phyloP scores from a whole-genome alignment of 2,329 filamentous ascomycete genomes.

The Fusarium verrucosum region DNA sequence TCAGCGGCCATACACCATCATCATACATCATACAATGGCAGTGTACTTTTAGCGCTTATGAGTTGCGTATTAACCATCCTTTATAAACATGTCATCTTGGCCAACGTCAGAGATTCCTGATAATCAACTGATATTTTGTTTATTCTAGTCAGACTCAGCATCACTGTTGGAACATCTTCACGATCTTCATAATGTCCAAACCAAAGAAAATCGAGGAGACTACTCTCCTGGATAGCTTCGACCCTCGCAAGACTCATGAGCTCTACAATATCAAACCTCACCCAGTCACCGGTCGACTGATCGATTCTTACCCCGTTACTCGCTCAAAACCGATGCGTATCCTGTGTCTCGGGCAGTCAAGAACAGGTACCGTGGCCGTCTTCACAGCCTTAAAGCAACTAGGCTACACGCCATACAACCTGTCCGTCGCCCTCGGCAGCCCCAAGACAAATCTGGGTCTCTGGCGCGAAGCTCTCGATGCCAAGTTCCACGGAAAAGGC shows the following conservation, averaged over 20 bases:
- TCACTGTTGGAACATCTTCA: background rate
- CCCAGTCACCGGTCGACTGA: constrained; percentile 22
- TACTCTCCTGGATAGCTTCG: background rate
- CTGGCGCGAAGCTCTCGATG: constrained; percentile 35
- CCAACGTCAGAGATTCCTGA: no score
- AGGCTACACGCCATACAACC: constrained; percentile 28
- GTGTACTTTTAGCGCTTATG: constrained; percentile 13
- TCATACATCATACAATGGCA: background rate
- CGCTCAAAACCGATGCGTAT: constrained; percentile 30
- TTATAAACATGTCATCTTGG: background rate
- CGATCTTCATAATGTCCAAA: background rate
- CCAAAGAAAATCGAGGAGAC: background rate
- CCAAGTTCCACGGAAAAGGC: constrained; percentile 26
- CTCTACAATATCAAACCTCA: constrained; percentile 27
- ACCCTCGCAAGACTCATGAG: background rate
- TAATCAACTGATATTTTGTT: no score
- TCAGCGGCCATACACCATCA: background rate
- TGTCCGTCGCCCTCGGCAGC: constrained; percentile 9
- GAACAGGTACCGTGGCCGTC: constrained; percentile 12
- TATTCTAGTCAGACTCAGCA: accelerated
- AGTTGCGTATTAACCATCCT: background rate
- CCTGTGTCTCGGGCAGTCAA: constrained; percentile 30
- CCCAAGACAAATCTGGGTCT: constrained; percentile 18
- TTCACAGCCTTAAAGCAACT: constrained; percentile 17
- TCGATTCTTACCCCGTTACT: constrained; percentile 23